Conservation (phyloP, 441 rosid species). For the Daphne laureola region DNA sequence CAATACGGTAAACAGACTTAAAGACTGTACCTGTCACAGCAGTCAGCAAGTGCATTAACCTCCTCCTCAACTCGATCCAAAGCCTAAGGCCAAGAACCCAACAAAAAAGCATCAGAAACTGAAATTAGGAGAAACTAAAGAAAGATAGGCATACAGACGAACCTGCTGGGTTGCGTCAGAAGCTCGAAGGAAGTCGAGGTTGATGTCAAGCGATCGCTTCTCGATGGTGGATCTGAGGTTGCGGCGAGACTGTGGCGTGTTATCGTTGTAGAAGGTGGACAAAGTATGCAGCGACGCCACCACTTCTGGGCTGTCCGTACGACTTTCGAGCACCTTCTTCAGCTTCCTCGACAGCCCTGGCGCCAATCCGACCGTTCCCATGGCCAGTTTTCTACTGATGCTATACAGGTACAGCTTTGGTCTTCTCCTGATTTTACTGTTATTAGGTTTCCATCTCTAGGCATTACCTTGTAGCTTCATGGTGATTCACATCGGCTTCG, state of each 20-base stretch:
- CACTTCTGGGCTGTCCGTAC: constrained; percentile 83
- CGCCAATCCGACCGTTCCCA: constrained; percentile 67
- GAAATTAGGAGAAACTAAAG: not conserved
- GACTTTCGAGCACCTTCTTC: constrained; percentile 86
- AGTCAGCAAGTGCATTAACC: constrained; percentile 78
- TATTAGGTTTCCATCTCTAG: too few species aligned
- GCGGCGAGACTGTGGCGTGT: constrained; percentile 88
- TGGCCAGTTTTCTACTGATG: constrained; percentile 2
- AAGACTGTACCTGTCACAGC: constrained; percentile 64
- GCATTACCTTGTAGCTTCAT: too few species aligned
- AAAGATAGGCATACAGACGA: not conserved
- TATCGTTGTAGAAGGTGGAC: constrained; percentile 75
- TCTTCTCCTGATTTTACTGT: too few species aligned
- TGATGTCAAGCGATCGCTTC: constrained; percentile 86
- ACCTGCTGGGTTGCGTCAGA: constrained; percentile 68
- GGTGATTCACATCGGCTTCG: too few species aligned
- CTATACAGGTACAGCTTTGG: too few species aligned
- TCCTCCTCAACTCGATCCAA: constrained; percentile 94
- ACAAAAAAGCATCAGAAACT: not conserved
- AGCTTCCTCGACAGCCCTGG: constrained; percentile 92
- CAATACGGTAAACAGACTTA: not conserved
- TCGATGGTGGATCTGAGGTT: constrained; percentile 96
- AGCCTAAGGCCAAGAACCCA: constrained; percentile 27
- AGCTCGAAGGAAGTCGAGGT: constrained; percentile 71
- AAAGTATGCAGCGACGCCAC: constrained; percentile 76